Conservation (phyloP, 2,329 filamentous ascomycete genomes). For the Colletotrichum liriopes region DNA sequence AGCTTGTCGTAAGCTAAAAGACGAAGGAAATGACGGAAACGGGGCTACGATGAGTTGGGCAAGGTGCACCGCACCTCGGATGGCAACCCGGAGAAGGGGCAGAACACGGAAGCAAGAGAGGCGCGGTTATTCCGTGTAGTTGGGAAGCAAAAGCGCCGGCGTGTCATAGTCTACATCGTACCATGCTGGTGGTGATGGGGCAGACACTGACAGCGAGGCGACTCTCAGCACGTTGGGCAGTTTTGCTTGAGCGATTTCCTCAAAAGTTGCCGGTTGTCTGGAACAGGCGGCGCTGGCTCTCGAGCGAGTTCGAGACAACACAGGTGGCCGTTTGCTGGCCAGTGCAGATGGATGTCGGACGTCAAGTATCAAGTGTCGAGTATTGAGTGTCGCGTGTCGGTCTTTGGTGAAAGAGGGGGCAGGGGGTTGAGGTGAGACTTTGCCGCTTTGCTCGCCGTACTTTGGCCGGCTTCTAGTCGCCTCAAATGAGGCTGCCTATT, state of each 20-base stretch:
- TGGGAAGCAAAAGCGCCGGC: constrained; percentile 9
- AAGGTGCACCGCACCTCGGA: constrained; percentile 8
- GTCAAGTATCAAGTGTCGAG: constrained; percentile 16
- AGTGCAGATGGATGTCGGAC: constrained; percentile 12
- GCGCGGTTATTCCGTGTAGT: background rate
- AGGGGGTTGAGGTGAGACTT: constrained; percentile 2
- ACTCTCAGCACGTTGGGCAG: background rate
- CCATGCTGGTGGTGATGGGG: background rate
- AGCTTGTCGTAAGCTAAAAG: constrained; percentile 35
- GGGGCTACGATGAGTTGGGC: background rate
- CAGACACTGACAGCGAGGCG: background rate
- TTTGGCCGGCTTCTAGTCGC: background rate
- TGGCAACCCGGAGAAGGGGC: background rate
- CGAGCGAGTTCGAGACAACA: constrained; percentile 13
- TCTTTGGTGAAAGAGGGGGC: background rate
- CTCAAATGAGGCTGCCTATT: constrained; percentile 1
- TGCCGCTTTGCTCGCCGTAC: constrained; percentile 13
- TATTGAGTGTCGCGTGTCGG: background rate
- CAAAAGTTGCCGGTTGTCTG: background rate
- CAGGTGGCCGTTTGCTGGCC: constrained; percentile 27
- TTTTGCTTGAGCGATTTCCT: background rate
- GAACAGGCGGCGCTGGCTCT: background rate
- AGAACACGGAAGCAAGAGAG: background rate
- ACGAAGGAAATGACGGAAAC: background rate
- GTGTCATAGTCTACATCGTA: background rate